Conservation (phyloP, 2,329 filamentous ascomycete species). For the Aspergillus pseudoterreus region DNA sequence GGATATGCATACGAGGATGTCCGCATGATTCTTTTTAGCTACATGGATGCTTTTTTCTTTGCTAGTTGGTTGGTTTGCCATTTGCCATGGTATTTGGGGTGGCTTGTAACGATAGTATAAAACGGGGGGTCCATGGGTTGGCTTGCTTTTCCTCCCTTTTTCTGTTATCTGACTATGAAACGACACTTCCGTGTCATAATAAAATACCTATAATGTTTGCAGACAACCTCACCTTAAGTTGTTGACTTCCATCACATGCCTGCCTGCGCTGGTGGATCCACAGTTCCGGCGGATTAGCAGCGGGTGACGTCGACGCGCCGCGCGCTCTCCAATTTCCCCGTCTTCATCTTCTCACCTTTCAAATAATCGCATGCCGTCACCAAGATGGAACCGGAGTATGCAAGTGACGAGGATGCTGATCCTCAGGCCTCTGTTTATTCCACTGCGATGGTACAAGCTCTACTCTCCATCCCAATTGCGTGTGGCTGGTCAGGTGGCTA, state of each 20-base stretch:
- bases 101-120: conserved; percentile 39
- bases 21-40: conserved; percentile 17
- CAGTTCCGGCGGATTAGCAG: too few relatives aligned
- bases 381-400: conserved; percentile 14
- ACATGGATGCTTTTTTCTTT: conserved; percentile 20
- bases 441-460: conserved; percentile 14
- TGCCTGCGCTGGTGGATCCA: too few relatives aligned
- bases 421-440: conserved; percentile 6
- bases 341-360: neutral
- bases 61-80: conserved; percentile 14
- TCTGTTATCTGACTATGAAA: conserved; percentile 10
- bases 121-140: conserved; percentile 19
- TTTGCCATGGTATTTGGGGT: conserved; percentile 18
- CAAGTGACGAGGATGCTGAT: conserved; percentile 4
- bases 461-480: neutral
- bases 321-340: neutral
- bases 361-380: neutral
- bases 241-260: too few relatives aligned
- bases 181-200: neutral
- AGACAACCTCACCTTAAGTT: too few relatives aligned
- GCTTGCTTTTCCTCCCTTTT: neutral
- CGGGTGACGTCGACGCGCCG: conserved; percentile 15
- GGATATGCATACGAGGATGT: conserved; percentile 24
- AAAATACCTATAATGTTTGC: neutral
- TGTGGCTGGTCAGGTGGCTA: neutral